Percentiles rank a stretch among this genome's conserved stretches.
Evolutionary conservation across 2,329 filamentous ascomycete genomes (phyloP).

Genomic region (Alternaria sp.): DNA sequence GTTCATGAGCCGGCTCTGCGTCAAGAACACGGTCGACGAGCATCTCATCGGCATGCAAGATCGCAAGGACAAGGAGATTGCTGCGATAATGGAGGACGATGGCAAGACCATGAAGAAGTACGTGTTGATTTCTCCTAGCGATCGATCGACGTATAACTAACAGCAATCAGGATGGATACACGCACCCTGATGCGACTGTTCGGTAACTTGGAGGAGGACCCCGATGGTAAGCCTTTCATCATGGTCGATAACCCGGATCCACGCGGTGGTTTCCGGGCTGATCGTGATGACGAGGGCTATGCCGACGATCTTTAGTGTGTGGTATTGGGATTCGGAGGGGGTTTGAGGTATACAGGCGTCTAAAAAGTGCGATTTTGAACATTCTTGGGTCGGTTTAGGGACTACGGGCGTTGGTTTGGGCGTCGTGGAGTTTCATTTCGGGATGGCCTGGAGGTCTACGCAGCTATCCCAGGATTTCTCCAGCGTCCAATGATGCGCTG

Average conservation of each 20-base stretch:
- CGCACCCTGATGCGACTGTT: conserved; percentile 56
- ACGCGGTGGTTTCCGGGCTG: conserved; percentile 38
- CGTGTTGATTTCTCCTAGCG: neutral
- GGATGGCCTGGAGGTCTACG: neutral
- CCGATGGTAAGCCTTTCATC: conserved; percentile 50
- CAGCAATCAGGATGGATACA: conserved; percentile 34
- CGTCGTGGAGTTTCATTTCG: neutral
- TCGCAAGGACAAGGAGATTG: conserved; percentile 57
- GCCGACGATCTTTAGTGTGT: conserved; percentile 32
- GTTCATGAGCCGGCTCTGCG: conserved; percentile 63
- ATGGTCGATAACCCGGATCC: conserved; percentile 45
- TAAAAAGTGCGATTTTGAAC: neutral
- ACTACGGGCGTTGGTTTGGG: neutral
- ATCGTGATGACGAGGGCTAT: conserved; percentile 42
- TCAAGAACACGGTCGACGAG: conserved; percentile 64
- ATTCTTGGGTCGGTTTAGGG: neutral
- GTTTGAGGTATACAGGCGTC: neutral
- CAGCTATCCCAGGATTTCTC: neutral
- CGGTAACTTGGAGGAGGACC: conserved; percentile 49
- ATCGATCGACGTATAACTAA: conserved; percentile 1
- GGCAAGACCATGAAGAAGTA: conserved; percentile 38
- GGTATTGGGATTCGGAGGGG: neutral
- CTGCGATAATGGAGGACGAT: conserved; percentile 52
- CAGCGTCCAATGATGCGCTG: neutral
- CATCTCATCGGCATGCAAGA: conserved; percentile 63